Percentiles rank a stretch among this genome's conserved stretches.
These are phyloP conservation scores for Yamadazyma spencermartinsiae DNA, from an alignment of 1,139 yeast genomes.

Conservation along the genomic window DNA sequence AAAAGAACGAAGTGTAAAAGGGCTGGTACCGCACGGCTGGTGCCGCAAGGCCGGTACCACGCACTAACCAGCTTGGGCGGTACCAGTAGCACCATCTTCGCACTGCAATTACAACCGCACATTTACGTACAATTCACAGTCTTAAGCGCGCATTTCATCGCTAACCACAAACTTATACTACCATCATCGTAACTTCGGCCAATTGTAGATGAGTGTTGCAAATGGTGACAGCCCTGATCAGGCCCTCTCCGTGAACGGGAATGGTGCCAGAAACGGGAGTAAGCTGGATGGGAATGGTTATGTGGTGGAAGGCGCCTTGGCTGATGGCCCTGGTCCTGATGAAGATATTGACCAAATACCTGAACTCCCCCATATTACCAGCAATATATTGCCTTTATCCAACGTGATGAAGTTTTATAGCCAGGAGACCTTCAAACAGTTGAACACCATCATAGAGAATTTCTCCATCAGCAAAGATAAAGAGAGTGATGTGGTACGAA, in stretches of 20 bases:
- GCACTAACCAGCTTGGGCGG: too few relatives aligned
- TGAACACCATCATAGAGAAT: conserved; percentile 62
- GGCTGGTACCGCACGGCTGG: too few relatives aligned
- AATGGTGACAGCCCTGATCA: conserved; percentile 1
- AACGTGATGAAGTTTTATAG: conserved; percentile 60
- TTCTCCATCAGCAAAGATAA: conserved; percentile 39
- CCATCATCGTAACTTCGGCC: too few relatives aligned
- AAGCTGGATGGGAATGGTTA: too few relatives aligned
- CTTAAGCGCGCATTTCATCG: background rate
- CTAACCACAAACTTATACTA: background rate
- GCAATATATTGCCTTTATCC: conserved; percentile 66
- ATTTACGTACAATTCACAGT: too few relatives aligned
- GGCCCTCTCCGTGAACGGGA: background rate
- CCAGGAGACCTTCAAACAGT: conserved; percentile 63
- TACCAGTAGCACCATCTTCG: too few relatives aligned
- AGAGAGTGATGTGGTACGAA: conserved; percentile 60
- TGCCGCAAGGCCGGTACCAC: too few relatives aligned
- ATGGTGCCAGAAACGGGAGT: background rate
- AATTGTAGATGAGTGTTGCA: background rate
- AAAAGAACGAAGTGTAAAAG: too few relatives aligned
- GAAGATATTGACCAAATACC: conserved; percentile 25
- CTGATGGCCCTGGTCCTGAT: background rate
- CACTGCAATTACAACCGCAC: too few relatives aligned
- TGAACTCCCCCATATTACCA: conserved; percentile 70
- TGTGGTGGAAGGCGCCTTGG: too few relatives aligned